These are phyloP conservation scores for Leccinum pachyderme DNA, from an alignment of 1,284 basidiomycete species.

Conservation along the genomic window DNA sequence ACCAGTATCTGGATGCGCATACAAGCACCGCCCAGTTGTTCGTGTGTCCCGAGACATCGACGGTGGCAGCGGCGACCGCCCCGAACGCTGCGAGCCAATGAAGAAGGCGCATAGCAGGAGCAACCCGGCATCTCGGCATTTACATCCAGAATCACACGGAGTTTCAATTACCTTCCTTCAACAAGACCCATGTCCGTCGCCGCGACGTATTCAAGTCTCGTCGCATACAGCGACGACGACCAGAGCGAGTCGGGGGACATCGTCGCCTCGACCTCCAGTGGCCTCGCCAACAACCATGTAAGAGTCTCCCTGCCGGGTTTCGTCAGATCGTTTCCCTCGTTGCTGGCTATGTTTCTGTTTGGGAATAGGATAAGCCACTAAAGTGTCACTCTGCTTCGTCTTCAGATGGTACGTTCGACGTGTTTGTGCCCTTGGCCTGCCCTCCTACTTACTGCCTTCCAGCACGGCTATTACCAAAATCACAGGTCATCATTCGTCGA, in stretches of 20 bases:
- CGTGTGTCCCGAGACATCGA: slow-evolving; percentile 63
- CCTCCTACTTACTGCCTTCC: background rate
- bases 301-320: slow-evolving; percentile 49
- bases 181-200: background rate
- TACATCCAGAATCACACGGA: slow-evolving; percentile 14
- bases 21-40: slow-evolving; percentile 99
- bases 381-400: slow-evolving; percentile 39
- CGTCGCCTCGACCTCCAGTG: slow-evolving; percentile 27
- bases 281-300: slow-evolving; percentile 46
- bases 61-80: slow-evolving; percentile 26
- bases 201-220: slow-evolving; percentile 45
- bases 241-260: slow-evolving; percentile 56
- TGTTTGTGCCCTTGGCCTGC: background rate
- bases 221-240: slow-evolving; percentile 64
- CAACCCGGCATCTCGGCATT: slow-evolving; percentile 30
- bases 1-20: slow-evolving; percentile 94
- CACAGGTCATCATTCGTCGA: slow-evolving; percentile 60
- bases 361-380: slow-evolving; percentile 62
- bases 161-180: slow-evolving; percentile 19
- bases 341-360: slow-evolving; percentile 57
- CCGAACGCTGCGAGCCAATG: slow-evolving; percentile 22
- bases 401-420: slow-evolving; percentile 45
- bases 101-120: slow-evolving; percentile 35
- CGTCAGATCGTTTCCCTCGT: slow-evolving; percentile 62
- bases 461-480: slow-evolving; percentile 43